phyloP scores from a whole-genome alignment of 345 rosid species.

The Populus pruinosa region DNA sequence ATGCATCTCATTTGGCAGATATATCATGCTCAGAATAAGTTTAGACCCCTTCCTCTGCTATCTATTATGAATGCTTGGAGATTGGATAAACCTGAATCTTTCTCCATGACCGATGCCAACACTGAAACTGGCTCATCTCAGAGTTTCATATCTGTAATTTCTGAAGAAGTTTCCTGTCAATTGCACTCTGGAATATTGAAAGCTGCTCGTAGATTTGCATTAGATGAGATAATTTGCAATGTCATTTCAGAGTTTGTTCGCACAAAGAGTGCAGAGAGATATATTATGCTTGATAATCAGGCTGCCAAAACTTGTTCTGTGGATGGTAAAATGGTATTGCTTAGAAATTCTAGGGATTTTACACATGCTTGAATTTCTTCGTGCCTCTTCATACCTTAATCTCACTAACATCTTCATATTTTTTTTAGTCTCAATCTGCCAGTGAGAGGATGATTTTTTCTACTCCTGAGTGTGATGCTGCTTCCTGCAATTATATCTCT shows the following conservation, averaged over 20 bases:
- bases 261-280: conserved; percentile 45
- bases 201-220: conserved; percentile 67
- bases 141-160: conserved; percentile 49
- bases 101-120: conserved; percentile 22
- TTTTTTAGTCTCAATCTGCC: conserved; percentile 40
- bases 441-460: conserved; percentile 15
- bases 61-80: conserved; percentile 56
- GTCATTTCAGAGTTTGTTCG: conserved; percentile 51
- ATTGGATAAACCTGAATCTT: conserved; percentile 24
- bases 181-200: conserved; percentile 76
- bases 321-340: conserved; percentile 36
- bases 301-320: conserved; percentile 24
- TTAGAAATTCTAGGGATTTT: background rate
- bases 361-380: background rate
- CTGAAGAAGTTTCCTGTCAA: conserved; percentile 71
- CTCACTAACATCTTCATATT: conserved; percentile 1
- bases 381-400: background rate
- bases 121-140: conserved; percentile 27
- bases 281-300: conserved; percentile 41
- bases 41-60: conserved; percentile 47
- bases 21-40: conserved; percentile 54
- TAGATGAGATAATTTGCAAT: conserved; percentile 79
- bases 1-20: conserved; percentile 49
- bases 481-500: conserved; percentile 17
- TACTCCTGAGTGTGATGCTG: conserved; percentile 27